Base-by-base conservation (phyloP, 2,329 filamentous ascomycete species). In the Phyllosticta ampelicida region DNA sequence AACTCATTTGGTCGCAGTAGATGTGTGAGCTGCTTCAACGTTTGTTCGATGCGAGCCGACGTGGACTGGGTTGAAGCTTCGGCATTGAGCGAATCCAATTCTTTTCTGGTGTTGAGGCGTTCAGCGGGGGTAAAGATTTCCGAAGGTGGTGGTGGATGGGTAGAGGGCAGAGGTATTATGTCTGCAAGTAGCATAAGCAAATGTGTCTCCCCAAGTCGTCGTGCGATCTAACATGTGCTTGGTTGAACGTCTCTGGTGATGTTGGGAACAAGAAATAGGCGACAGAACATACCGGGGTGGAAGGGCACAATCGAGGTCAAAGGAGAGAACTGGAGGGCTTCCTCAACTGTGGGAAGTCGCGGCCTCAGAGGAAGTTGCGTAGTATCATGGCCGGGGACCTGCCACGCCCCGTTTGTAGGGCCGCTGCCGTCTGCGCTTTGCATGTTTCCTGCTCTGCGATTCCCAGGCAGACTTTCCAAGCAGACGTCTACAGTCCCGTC, bases 221-320 rank as follows among this genome's bases (percentile, higher is more conserved):
- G 36, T 44, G 5, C 3, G 13, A 44, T 44, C 36, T 44, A 6
- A 44, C 36, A 44, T n/a, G 36, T 23, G 26, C n/a, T 44, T 44
- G 16, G 36, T 44, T 0, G 16, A 4, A n/a, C 36, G 36, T 44
- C 36, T 18, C 16, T 16, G 36, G 6, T 16, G 56, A 49, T 44
- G 60, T 10, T 53, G 51, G n/a, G 26, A 53, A 53, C 23, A 20
- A 11, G 51, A 21, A 54, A 11, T 44, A 6, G 53, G 60, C 70
- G 30, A 51, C 29, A 55, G 51, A 60, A 71, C 74, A 63, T 73
- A 90, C 89, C 84, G 63, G 87, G 81, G 70, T 87, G 83, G 71
- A 92, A 89, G 2, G 89, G 88, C 55, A 89, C 80, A 53, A 91
- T 86, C 3, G 87, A 90, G 53, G 86, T 88, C 68, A 92, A 86